Conservation (phyloP, 148 eudicot genomes). For the Camellia japonica region DNA sequence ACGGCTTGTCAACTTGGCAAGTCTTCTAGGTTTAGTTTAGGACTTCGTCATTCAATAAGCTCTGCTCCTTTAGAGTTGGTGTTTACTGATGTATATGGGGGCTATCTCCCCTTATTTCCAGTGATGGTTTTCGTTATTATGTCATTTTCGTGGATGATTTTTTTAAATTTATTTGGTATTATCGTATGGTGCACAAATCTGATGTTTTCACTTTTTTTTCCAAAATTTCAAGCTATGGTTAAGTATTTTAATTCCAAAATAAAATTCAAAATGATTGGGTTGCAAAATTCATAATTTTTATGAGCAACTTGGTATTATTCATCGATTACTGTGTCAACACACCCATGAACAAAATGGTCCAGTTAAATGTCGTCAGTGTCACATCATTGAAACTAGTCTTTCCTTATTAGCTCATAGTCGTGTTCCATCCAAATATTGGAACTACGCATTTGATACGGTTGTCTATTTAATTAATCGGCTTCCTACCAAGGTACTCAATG, state of each 20-base stretch:
- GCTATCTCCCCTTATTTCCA: background rate
- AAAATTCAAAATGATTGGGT: no score
- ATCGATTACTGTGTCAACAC: no score
- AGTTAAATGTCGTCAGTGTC: background rate
- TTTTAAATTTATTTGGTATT: no score
- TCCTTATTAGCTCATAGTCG: background rate
- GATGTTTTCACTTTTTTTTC: background rate
- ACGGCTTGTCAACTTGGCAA: background rate
- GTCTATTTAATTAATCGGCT: background rate
- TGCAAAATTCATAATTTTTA: background rate
- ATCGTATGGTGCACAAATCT: background rate
- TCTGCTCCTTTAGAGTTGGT: background rate
- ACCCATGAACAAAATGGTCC: no score
- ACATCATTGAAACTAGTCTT: background rate
- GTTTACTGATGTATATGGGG: slow-evolving; percentile 14
- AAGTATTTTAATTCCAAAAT: background rate
- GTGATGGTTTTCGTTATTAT: no score
- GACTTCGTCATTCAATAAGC: background rate
- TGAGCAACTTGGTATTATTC: no score
- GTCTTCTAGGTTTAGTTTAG: background rate
- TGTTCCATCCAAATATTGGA: background rate
- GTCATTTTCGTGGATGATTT: no score
- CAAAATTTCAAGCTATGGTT: background rate
- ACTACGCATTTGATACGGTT: background rate
- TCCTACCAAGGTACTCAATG: background rate